These are phyloP conservation scores for Yarrowia sp. DNA, from an alignment of 805 yeast species.

Conservation along the genomic window DNA sequence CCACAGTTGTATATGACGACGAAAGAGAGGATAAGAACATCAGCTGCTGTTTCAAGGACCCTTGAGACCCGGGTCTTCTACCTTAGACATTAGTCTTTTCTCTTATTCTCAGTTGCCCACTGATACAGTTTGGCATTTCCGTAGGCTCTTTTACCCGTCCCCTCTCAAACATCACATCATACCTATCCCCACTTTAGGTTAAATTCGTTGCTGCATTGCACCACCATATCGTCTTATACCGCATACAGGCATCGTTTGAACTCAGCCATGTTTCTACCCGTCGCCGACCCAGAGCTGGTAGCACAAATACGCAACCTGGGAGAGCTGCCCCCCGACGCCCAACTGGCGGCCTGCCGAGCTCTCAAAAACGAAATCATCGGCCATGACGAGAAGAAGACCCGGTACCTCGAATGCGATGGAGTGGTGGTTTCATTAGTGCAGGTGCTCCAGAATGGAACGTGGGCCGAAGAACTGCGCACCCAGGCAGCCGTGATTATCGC, in stretches of 20 bases:
- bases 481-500: constrained; percentile 36
- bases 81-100: not conserved
- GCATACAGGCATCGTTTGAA: constrained; percentile 9
- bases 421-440: constrained; percentile 31
- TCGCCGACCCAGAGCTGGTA: constrained; percentile 11
- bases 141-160: not conserved
- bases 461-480: constrained; percentile 28
- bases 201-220: constrained; percentile 7
- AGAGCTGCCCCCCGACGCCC: constrained; percentile 23
- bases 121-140: not conserved
- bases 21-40: no score
- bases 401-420: constrained; percentile 30
- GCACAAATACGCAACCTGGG: not conserved
- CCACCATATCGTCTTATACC: constrained; percentile 6
- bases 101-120: not conserved
- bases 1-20: not conserved
- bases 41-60: not conserved
- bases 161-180: not conserved
- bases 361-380: constrained; percentile 38
- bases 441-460: constrained; percentile 30
- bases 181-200: constrained; percentile 21
- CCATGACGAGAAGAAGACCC: constrained; percentile 36
- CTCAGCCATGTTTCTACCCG: constrained; percentile 17
- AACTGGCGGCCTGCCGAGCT: constrained; percentile 30
- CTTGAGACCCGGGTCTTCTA: not conserved